Base-by-base conservation (phyloP, 106 monocot species). In the Acorus gramineus region DNA sequence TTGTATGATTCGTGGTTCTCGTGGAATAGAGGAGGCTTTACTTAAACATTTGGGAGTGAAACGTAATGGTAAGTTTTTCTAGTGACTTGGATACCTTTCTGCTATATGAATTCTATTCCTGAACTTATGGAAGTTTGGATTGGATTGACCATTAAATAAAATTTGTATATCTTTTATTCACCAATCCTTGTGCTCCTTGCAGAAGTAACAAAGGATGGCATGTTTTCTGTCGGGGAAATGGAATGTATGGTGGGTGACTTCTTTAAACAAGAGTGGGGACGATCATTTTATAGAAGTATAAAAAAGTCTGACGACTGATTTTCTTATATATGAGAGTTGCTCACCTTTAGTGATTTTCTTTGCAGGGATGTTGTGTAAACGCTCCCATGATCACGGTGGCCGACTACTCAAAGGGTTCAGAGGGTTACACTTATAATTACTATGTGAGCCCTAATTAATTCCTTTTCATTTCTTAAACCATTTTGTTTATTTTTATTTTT, bases 211-310 rank as follows among this genome's bases (percentile, higher is more conserved):
- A 79, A 82, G 60, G 96, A 96, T 79, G 96, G 96, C 42, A 61
- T 96, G 71, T 95, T 95, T 75, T 90, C 90, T 64, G 86, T 95
- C 73, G 94, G 90, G 49, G 90, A 95, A 77, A 95, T 95, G 94
- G 94, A 95, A 71, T 95, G 94, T 80, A 90, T 95, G 94, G 94
- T 94, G 64, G 77, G 69, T 28, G 28, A 28, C 28, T 28, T 28
- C 28, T 28, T 28, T n/a, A n/a, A n/a, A n/a, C n/a, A n/a, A n/a
- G n/a, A n/a, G n/a, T n/a, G n/a, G n/a, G n/a, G n/a, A n/a, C n/a
- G n/a, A n/a, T n/a, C n/a, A n/a, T n/a, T n/a, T n/a, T n/a, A n/a
- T n/a, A n/a, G n/a, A n/a, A n/a, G n/a, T n/a, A n/a, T n/a, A n/a
- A n/a, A n/a, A n/a, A n/a, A n/a, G n/a, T n/a, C 28, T 28, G 28